Evolutionary conservation across 1,284 basidiomycete genomes (phyloP).

Genomic region (Cryptococcus amylolentus): DNA sequence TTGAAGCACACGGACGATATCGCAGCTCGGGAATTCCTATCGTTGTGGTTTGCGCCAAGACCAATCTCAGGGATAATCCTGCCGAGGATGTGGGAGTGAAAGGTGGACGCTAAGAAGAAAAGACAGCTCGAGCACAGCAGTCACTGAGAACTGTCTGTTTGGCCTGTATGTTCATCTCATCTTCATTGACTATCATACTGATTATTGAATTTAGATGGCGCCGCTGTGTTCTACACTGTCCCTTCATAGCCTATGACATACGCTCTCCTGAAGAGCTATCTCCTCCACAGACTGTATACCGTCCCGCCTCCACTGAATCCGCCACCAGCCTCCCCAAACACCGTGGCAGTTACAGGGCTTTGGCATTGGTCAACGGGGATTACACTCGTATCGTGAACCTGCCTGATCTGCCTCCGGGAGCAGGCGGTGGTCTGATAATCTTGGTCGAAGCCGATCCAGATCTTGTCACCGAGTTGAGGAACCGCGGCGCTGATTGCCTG

Average conservation of each 20-base stretch:
- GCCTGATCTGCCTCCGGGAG: too few species aligned
- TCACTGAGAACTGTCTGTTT: conserved; percentile 85
- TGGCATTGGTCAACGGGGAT: too few species aligned
- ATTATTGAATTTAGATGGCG: conserved; percentile 65
- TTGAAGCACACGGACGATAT: neutral
- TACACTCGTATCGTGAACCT: too few species aligned
- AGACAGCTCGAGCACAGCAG: conserved; percentile 93
- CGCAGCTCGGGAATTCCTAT: conserved; percentile 71
- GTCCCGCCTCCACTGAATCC: conserved; percentile 26
- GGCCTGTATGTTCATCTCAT: conserved; percentile 63
- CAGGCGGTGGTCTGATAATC: too few species aligned
- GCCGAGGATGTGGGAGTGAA: conserved; percentile 60
- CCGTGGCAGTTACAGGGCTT: conserved; percentile 38
- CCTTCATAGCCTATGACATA: conserved; percentile 78
- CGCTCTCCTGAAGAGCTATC: conserved; percentile 75
- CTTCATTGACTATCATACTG: neutral
- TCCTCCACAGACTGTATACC: conserved; percentile 79
- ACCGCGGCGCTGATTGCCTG: too few species aligned
- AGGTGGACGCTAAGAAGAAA: conserved; percentile 83
- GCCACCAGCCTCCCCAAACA: conserved; percentile 2
- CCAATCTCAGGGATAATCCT: conserved; percentile 76
- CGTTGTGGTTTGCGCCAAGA: conserved; percentile 88
- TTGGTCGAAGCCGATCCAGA: too few species aligned
- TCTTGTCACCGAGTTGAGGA: too few species aligned
- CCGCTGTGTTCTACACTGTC: too few species aligned